These are phyloP conservation scores for Solanum aculeatissimum DNA, from an alignment of 305 asterid genomes.

Conservation along the genomic window DNA sequence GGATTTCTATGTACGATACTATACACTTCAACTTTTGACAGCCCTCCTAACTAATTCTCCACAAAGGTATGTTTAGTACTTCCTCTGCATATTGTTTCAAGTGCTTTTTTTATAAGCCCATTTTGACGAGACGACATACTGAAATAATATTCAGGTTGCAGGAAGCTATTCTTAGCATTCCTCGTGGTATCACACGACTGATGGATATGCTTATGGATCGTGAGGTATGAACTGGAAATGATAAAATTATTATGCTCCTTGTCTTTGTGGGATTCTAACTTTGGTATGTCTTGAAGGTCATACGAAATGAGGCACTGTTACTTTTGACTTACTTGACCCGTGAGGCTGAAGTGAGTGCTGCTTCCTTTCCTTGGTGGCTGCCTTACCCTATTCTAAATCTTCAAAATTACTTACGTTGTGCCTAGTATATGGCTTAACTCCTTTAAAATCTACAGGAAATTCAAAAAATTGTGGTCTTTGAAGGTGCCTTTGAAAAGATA, in stretches of 20 bases:
- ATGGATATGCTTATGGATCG: conserved; percentile 99
- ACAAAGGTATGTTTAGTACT: conserved; percentile 38
- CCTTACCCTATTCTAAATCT: neutral
- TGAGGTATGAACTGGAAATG: conserved; percentile 52
- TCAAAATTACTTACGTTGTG: neutral
- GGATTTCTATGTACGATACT: conserved; percentile 88
- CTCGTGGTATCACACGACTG: conserved; percentile 82
- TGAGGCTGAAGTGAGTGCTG: conserved; percentile 77
- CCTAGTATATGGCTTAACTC: neutral
- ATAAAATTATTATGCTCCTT: neutral
- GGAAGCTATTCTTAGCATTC: conserved; percentile 89
- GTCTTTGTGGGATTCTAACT: neutral
- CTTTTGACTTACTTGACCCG: conserved; percentile 93
- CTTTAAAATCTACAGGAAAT: conserved; percentile 56
- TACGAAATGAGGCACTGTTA: conserved; percentile 84
- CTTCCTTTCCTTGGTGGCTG: neutral
- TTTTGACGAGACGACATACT: neutral
- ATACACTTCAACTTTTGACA: conserved; percentile 80
- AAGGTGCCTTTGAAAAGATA: conserved; percentile 96
- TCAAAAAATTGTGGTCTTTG: conserved; percentile 94
- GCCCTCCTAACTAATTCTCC: conserved; percentile 86
- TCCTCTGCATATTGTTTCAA: neutral
- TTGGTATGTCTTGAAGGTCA: conserved; percentile 40
- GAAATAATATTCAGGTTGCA: conserved; percentile 57
- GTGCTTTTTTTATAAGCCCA: neutral